Percentiles rank a stretch among this genome's conserved stretches.
phyloP scores from a whole-genome alignment of 768 basidiomycete species.

The Kwoniella dendrophila region DNA sequence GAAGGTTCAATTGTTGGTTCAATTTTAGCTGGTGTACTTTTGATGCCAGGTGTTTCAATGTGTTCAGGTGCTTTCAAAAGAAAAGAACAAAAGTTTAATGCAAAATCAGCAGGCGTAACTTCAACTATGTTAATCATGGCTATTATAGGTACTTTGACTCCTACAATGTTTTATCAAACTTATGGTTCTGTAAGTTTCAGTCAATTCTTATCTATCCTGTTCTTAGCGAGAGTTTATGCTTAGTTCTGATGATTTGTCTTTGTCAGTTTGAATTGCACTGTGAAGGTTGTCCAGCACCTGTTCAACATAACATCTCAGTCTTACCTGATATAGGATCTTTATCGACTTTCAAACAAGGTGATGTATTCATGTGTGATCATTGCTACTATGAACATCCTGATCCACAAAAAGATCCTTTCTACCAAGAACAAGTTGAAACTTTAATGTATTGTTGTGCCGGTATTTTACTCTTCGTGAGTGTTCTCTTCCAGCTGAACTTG shows the following conservation, averaged over 20 bases:
- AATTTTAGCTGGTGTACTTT: slow-evolving; percentile 87
- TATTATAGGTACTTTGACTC: slow-evolving; percentile 91
- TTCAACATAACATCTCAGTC: slow-evolving; percentile 11
- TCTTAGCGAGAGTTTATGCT: neutral
- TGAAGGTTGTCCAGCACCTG: slow-evolving; percentile 49
- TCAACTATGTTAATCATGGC: slow-evolving; percentile 99
- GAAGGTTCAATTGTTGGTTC: slow-evolving; percentile 97
- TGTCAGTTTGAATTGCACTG: slow-evolving; percentile 51
- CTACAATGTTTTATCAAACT: slow-evolving; percentile 96
- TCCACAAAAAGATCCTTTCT: slow-evolving; percentile 91
- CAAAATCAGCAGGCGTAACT: slow-evolving; percentile 97
- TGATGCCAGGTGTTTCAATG: slow-evolving; percentile 98
- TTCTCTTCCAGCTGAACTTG: neutral
- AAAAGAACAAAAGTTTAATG: slow-evolving; percentile 98
- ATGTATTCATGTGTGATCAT: slow-evolving; percentile 82
- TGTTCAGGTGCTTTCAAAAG: slow-evolving; percentile 79
- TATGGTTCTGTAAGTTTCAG: slow-evolving; percentile 81
- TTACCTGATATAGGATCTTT: slow-evolving; percentile 9
- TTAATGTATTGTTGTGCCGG: slow-evolving; percentile 94
- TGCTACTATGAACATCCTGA: slow-evolving; percentile 96
- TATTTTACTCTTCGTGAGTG: slow-evolving; percentile 82
- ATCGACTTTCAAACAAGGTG: slow-evolving; percentile 9
- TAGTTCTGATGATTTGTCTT: neutral
- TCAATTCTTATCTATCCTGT: slow-evolving; percentile 5
- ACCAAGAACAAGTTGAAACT: slow-evolving; percentile 90